Base-by-base conservation (phyloP, 225 moss, liverwort and hornwort genomes). In the Bryoerythrophyllum caledonicum region DNA sequence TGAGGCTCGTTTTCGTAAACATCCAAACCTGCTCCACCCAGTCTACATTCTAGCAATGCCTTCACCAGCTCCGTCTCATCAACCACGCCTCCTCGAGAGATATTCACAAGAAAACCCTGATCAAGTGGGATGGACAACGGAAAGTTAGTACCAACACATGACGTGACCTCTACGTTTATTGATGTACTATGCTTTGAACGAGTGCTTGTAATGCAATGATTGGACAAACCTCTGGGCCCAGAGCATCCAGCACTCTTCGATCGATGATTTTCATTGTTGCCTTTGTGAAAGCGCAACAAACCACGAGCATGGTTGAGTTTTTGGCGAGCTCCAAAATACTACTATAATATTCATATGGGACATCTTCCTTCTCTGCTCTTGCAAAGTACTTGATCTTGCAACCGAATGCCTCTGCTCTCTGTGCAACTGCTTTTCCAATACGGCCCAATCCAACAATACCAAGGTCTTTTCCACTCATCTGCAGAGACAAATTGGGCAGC, bases 381-480 rank as follows among this genome's bases (percentile, higher is more conserved):
- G 90, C 83, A 43, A 78, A 88, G 68, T 96, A 96, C 8, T 76
- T 81, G 20, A 96, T 83, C 52, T 78, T 79, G 79, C 94, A 94
- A 25, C 89, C 88, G 28, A 96, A 92, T 24, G 85, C 76, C 84
- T 91, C 96, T 20, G 86, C 80, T 58, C 90, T 89, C 63, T 70
- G 90, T 4, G 94, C 94, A 21, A 92, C 86, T 62, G 96, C 94
- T 66, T 70, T 73, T 74, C 94, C 96, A 74, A 96, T 92, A 43
- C 89, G 85, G 12, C 94, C 94, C 58, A 96, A 82, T 23, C 96
- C 96, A 56, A 96, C 82, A 28, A 96, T 81, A 14, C 96, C 94
- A 60, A 96, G 86, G 61, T 81, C 82, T 86, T 96, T 96, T 49
- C 89, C 83, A 75, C 90, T 91, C 79, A 96, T 78, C 96, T 96